Evolutionary conservation across 768 basidiomycete genomes (phyloP), one percentile per base, ranked within the genome.

Genomic region (Termitomyces titanicus): DNA sequence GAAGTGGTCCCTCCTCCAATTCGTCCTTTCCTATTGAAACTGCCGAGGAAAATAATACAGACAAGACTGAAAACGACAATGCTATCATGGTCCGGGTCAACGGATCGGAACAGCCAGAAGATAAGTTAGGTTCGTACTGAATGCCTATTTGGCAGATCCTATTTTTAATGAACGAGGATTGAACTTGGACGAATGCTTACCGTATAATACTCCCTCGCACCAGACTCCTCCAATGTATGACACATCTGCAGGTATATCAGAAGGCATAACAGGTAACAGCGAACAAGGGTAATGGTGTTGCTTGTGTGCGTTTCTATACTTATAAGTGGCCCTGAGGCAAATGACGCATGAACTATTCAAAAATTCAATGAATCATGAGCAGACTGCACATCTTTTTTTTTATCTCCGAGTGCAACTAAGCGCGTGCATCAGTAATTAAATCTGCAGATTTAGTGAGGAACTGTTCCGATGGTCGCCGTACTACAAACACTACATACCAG

Each of bases 171-270:
- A 37, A 12, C 9, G 24, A 29, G 10, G 1, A 33, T 18, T 12
- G n/a, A 53, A 1, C n/a, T n/a, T n/a, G 11, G 20, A 12, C n/a
- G 7, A 18, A 17, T n/a, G 11, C 64, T 43, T 49, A 63, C 68
- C 68, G 44, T 67, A 69, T 22, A 69, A 42, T 27, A 69, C 63
- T 18, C 65, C 68, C 53, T 69, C 66, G 24, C 62, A 59, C 65
- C 66, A 69, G 7, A 69, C 61, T 18, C 68, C 68, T 35, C 64
- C 65, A n/a, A 69, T 66, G 55, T 69, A 69, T 13, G 66, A 65
- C 33, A 67, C 65, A 57, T 67, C 66, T 3, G 68, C 66, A 45
- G 66, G 57, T 40, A 69, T 67, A 55, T 69, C 68, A 27, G 64
- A 58, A 34, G 58, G 58, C 68, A 69, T 69, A 13, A n/a, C 9